These are phyloP conservation scores for Dacryopinax primogenitus DNA, from an alignment of 768 basidiomycete genomes.

Conservation along the genomic window DNA sequence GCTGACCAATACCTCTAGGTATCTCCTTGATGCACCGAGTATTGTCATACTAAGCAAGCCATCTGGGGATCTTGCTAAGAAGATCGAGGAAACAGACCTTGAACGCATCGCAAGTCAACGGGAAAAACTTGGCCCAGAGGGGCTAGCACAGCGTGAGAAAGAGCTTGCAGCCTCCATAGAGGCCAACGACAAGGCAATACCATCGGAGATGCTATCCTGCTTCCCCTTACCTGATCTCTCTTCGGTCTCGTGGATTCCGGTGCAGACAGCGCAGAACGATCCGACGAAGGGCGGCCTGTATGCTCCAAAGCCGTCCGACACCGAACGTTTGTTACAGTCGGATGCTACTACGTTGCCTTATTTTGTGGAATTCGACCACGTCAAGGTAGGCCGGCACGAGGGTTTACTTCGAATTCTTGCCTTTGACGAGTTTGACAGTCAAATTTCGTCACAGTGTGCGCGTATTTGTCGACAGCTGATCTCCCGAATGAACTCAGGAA, in stretches of 20 bases:
- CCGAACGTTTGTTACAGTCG: constrained; percentile 49
- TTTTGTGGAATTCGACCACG: constrained; percentile 89
- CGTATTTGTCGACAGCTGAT: constrained; percentile 60
- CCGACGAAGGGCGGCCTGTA: constrained; percentile 25
- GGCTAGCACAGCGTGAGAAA: constrained; percentile 54
- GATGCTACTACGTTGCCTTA: constrained; percentile 66
- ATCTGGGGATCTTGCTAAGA: constrained; percentile 67
- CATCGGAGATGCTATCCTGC: constrained; percentile 58
- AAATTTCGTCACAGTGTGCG: constrained; percentile 76
- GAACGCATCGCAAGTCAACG: constrained; percentile 59
- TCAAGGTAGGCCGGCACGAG: constrained; percentile 60
- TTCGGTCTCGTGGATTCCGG: constrained; percentile 84
- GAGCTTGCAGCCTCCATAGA: constrained; percentile 70
- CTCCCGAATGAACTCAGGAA: constrained; percentile 66
- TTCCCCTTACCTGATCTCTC: constrained; percentile 90
- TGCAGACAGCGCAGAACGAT: constrained; percentile 52
- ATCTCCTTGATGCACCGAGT: constrained; percentile 58
- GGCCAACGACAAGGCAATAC: constrained; percentile 74
- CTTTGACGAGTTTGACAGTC: constrained; percentile 41
- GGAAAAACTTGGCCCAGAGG: constrained; percentile 59
- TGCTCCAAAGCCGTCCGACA: constrained; percentile 22
- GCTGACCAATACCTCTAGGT: constrained; percentile 37
- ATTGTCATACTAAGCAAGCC: constrained; percentile 79
- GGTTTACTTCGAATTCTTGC: not conserved
- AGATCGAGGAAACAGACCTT: constrained; percentile 70